A percentile compares a stretch with the other conserved stretches of the same genome.
Evolutionary conservation across 2,329 filamentous ascomycete species (phyloP).

Genomic region (Graphilbum sp.): DNA sequence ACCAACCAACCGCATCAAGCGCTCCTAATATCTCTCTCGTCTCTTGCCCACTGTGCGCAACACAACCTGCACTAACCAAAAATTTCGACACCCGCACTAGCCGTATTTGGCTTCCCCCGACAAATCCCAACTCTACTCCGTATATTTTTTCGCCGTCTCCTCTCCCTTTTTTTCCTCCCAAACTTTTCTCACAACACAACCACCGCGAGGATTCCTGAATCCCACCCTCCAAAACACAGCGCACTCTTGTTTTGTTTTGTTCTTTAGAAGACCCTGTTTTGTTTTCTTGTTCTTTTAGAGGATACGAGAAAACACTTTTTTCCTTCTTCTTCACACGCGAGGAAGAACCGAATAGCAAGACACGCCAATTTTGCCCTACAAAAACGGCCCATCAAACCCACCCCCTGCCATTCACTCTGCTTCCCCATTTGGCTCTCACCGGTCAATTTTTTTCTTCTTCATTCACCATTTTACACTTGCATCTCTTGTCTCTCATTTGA

Average conservation of each 20-base stretch:
- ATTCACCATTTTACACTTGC: slow-evolving; percentile 2
- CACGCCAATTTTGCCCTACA: no score
- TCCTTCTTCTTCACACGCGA: slow-evolving; percentile 7
- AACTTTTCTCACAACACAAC: slow-evolving; percentile 9
- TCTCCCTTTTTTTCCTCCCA: slow-evolving; percentile 7
- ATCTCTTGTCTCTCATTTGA: slow-evolving; percentile 6
- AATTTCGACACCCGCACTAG: not conserved
- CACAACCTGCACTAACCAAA: not conserved
- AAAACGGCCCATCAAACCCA: not conserved
- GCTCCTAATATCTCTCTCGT: not conserved
- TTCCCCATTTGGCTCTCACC: not conserved
- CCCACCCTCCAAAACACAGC: slow-evolving; percentile 11
- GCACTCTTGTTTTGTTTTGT: slow-evolving; percentile 23
- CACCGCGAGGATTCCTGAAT: slow-evolving; percentile 4
- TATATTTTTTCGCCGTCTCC: slow-evolving; percentile 3
- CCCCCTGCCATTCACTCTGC: not conserved
- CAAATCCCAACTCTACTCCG: slow-evolving; percentile 1
- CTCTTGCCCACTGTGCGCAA: not conserved
- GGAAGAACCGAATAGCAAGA: no score
- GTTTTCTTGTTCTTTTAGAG: slow-evolving; percentile 23
- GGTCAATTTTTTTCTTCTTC: not conserved
- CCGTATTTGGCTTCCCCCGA: not conserved
- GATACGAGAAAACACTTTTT: slow-evolving; percentile 18
- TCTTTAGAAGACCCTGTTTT: slow-evolving; percentile 27
- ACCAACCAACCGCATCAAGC: no score